Conservation (phyloP, 306 rosid species). For the Trifolium dubium region DNA sequence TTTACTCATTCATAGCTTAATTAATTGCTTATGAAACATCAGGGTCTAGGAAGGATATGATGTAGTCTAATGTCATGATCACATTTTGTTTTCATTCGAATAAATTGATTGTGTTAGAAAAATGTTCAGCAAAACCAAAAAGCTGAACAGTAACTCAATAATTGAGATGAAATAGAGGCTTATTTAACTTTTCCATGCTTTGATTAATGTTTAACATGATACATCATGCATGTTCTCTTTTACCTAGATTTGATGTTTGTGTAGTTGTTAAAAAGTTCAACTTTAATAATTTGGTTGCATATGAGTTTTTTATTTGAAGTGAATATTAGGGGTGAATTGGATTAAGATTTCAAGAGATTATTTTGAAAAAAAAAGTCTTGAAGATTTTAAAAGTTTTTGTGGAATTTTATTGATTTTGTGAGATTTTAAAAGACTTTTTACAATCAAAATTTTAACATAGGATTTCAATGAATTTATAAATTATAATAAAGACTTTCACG, state of each 20-base stretch:
- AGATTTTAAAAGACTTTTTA: no score
- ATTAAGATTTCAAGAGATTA: no score
- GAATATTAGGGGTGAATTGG: no score
- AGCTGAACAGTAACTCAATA: background rate
- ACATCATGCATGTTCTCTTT: conserved; percentile 3
- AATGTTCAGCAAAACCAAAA: conserved; percentile 20
- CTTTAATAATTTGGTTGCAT: background rate
- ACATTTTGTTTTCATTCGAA: conserved; percentile 29
- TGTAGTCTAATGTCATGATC: background rate
- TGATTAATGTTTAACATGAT: background rate
- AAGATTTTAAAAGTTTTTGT: no score
- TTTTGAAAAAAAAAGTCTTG: no score
- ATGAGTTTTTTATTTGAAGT: background rate
- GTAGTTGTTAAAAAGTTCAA: background rate
- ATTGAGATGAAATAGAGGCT: background rate
- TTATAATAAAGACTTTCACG: no score
- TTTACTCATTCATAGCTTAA: background rate
- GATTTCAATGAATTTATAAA: no score
- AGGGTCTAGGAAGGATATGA: background rate
- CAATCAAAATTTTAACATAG: no score
- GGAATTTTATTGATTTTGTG: no score
- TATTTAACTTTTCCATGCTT: background rate
- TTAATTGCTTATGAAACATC: conserved; percentile 9
- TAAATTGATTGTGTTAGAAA: conserved; percentile 15
- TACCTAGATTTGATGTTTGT: conserved; percentile 7